phyloP scores from a whole-genome alignment of 2,329 filamentous ascomycete species.

The Cladophialophora yegresii region DNA sequence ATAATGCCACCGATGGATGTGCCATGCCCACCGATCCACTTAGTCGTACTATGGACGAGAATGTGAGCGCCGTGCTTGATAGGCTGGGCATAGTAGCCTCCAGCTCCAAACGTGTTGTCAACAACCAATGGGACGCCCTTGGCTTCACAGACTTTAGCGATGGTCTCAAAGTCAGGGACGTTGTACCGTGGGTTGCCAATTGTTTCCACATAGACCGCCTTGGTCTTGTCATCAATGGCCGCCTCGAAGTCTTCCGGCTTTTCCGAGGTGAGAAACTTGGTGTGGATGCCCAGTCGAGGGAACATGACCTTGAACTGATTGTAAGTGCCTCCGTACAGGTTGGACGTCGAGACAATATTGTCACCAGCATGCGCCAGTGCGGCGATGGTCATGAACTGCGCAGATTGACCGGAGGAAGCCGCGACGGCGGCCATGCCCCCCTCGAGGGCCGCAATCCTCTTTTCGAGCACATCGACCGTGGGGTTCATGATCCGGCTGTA shows the following conservation, averaged over 20 bases:
- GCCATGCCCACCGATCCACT: constrained; percentile 91
- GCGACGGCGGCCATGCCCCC: constrained; percentile 67
- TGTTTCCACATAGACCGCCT: constrained; percentile 82
- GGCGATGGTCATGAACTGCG: constrained; percentile 81
- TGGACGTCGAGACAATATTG: constrained; percentile 84
- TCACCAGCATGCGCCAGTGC: constrained; percentile 78
- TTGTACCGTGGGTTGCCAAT: constrained; percentile 91
- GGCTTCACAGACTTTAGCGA: constrained; percentile 73
- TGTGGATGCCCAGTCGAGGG: constrained; percentile 74
- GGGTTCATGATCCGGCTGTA: constrained; percentile 97
- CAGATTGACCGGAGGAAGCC: constrained; percentile 77
- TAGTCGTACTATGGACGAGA: constrained; percentile 84
- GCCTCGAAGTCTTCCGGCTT: constrained; percentile 69
- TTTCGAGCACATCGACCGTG: constrained; percentile 94
- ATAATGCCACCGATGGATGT: constrained; percentile 79
- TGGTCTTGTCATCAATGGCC: constrained; percentile 84
- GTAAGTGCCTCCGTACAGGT: constrained; percentile 88
- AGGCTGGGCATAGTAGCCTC: constrained; percentile 78
- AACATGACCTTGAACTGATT: constrained; percentile 90
- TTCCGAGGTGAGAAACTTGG: constrained; percentile 76
- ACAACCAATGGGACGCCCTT: constrained; percentile 66
- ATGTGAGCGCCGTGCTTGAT: constrained; percentile 88
- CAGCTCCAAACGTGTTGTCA: constrained; percentile 89
- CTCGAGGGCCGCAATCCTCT: constrained; percentile 59
- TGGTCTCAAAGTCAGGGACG: constrained; percentile 79